Base-by-base conservation (phyloP, 1,284 basidiomycete species). In the Heterobasidion parviporum region DNA sequence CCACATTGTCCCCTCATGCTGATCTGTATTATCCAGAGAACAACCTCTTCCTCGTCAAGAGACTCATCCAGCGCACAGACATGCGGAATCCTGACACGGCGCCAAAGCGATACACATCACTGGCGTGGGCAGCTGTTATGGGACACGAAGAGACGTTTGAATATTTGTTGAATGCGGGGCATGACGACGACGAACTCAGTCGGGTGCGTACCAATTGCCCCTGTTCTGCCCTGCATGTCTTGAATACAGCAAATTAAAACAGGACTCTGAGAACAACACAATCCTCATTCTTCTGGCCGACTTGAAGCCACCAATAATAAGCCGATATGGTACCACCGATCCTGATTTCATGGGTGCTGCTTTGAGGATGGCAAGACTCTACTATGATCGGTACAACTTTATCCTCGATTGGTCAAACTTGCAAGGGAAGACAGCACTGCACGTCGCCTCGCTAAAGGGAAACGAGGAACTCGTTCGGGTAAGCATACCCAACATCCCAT, bases 201-300 rank as follows among this genome's bases (percentile, higher is more conserved):
- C 82, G 85, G 75, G 93, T 94, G 68, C 66, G 86, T 75, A 49
- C 16, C 18, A 35, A 26, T 51, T 14, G 7, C 48, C 20, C 41
- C 18, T 38, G 9, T 51, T 41, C 38, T 38, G 33, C 14, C 52
- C 14, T 38, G 10, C 14, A 8, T 14, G 10, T 50, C 50, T 54
- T n/a, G 41, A 50, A 50, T 45, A 38, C 9, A 34, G 33, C 36
- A 36, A 3, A 46, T 54, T 56, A 43, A 45, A 12, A 51, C 61
- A 95, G 92, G 93, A 96, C 68, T 80, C 81, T 8, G 92, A 94
- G 65, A 88, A 89, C 66, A 94, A 94, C 67, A 95, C 92, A 1
- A 87, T 95, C 53, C 83, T 95, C 55, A 91, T 94, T 74, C 76
- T 94, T 14, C 80, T 96, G 16, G 90, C 92, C 18, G 89, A 92